These are phyloP conservation scores for Aphanomyces invadans DNA, from an alignment of 352 stramenopile species.

Conservation along the genomic window DNA sequence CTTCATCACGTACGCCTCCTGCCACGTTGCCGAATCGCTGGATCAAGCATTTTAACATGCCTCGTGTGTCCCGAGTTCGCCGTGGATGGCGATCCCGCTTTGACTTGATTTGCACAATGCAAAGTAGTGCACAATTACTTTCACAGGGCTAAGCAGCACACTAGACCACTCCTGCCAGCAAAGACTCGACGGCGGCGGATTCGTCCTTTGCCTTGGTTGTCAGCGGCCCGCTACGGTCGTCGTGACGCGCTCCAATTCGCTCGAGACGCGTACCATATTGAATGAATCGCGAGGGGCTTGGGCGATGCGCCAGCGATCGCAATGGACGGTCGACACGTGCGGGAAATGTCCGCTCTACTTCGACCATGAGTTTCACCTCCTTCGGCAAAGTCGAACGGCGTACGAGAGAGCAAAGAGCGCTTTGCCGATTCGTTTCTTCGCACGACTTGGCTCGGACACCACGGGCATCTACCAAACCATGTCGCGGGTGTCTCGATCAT, in stretches of 20 bases:
- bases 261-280: neutral
- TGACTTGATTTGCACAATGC: too few species aligned
- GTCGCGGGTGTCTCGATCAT: neutral
- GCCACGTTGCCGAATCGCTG: too few species aligned
- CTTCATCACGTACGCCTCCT: too few species aligned
- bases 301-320: neutral
- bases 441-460: neutral
- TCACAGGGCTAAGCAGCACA: neutral
- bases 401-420: conserved; percentile 15
- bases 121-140: too few species aligned
- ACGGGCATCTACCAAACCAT: conserved; percentile 8
- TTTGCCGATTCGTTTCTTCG: neutral
- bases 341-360: conserved; percentile 13
- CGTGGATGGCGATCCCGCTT: too few species aligned
- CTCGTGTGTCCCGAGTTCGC: too few species aligned
- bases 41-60: too few species aligned
- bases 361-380: neutral
- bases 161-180: neutral
- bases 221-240: neutral
- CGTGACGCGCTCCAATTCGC: neutral
- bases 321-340: conserved; percentile 12
- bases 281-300: conserved; percentile 5
- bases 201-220: neutral
- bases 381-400: neutral
- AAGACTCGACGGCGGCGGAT: neutral